These are phyloP conservation scores for Plasmopara viticola DNA, from an alignment of 352 stramenopile genomes.

Conservation along the genomic window DNA sequence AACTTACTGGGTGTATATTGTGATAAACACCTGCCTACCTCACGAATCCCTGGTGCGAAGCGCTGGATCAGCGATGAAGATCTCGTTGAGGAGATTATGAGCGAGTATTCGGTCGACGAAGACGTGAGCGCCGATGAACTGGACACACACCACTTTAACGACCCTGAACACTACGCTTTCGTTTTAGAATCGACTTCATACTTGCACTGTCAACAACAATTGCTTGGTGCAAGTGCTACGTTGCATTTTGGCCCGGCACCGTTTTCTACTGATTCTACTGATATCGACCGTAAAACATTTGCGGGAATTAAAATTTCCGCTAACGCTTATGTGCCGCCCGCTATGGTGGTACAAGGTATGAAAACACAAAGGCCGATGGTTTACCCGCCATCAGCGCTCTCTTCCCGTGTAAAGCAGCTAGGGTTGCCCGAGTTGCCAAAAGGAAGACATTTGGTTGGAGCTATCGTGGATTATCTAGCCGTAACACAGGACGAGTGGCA, in stretches of 20 bases:
- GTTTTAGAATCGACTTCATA: constrained; percentile 72
- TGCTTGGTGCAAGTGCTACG: constrained; percentile 39
- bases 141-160: constrained; percentile 23
- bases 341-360: constrained; percentile 39
- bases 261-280: constrained; percentile 13
- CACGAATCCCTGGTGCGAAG: constrained; percentile 66
- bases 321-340: constrained; percentile 31
- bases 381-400: constrained; percentile 33
- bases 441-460: constrained; percentile 38
- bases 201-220: constrained; percentile 39
- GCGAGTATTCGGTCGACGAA: constrained; percentile 54
- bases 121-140: constrained; percentile 28
- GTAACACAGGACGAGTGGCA: constrained; percentile 65
- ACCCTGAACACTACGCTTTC: constrained; percentile 55
- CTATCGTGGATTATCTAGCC: constrained; percentile 69
- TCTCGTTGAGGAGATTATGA: constrained; percentile 80
- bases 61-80: constrained; percentile 82
- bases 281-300: constrained; percentile 26
- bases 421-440: constrained; percentile 54
- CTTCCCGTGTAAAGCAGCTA: constrained; percentile 22
- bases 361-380: constrained; percentile 34
- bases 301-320: constrained; percentile 31
- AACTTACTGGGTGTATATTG: constrained; percentile 75
- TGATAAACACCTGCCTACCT: constrained; percentile 71
- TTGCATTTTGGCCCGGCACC: constrained; percentile 22